Evolutionary conservation across 345 rosid species (phyloP), one percentile per base, ranked within the genome.

Genomic region (Populus tremula): DNA sequence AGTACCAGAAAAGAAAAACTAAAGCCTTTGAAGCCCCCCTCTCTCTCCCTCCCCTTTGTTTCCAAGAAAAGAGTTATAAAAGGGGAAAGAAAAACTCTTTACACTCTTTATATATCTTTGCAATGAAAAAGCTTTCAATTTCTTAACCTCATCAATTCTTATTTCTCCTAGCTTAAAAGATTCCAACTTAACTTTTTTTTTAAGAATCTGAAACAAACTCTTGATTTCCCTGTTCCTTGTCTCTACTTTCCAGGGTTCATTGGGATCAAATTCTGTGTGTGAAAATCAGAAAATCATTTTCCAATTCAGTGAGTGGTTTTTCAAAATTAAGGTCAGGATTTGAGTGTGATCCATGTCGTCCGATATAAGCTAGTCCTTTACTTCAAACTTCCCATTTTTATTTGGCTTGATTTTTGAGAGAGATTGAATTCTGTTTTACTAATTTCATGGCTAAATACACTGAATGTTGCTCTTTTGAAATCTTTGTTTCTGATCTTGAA

Each of bases 281-380:
- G 20, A 39, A 21, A 59, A 31, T 45, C 35, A 20, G 16, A 27
- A 6, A 49, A 70, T 21, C 31, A 10, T 21, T 31, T 13, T 74
- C n/a, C 20, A 38, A 64, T 43, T 70, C 41, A 31, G 6, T 12
- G 47, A 9, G 23, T 61, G 49, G 23, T 11, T 50, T 74, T 9
- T 61, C 75, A 71, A 49, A 66, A 65, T 78, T 49, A 63, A 64
- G 70, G 64, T 77, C 23, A 59, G 45, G 25, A 62, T 47, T 45
- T 64, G 78, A 25, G 41, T 54, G 84, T 33, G 83, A 86, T 79
- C 94, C 87, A 93, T 93, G 96, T 91, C 96, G 85, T 91, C 94
- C 77, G 98, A 93, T 83, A 91, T 93, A 63, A 91, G 93, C 94
- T 93, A 93, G 53, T 13, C 68, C 45, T 45, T 23, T 10, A 1